phyloP scores from a whole-genome alignment of 257 asterid species.

The Capsicum rhomboideum region DNA sequence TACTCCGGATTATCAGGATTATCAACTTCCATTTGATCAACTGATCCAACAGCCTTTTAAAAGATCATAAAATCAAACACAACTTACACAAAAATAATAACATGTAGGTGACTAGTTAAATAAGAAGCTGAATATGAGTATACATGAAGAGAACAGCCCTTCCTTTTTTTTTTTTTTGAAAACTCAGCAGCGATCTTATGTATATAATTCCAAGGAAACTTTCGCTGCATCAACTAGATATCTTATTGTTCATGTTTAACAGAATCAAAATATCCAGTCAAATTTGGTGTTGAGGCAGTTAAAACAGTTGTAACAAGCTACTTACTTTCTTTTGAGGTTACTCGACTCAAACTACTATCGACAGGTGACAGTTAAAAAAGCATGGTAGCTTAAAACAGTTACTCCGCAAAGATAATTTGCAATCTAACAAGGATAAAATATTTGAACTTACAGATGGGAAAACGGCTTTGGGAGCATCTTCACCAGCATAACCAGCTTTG shows the following conservation, averaged over 20 bases:
- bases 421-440: neutral
- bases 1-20: slow-evolving; percentile 60
- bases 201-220: neutral
- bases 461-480: slow-evolving; percentile 99
- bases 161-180: neutral
- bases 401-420: neutral
- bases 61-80: slow-evolving; percentile 1
- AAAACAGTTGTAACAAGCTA: neutral
- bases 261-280: too few relatives aligned
- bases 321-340: too few relatives aligned
- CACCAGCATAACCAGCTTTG: slow-evolving; percentile 99
- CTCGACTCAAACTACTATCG: too few relatives aligned
- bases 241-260: neutral
- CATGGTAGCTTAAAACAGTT: neutral
- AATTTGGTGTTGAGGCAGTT: neutral
- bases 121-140: neutral
- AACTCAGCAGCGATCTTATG: neutral
- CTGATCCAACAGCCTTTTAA: slow-evolving; percentile 73
- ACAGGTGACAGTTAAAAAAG: too few relatives aligned
- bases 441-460: slow-evolving; percentile 70
- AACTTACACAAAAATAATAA: neutral
- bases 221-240: neutral
- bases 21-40: slow-evolving; percentile 91
- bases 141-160: neutral
- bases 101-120: neutral